phyloP scores from a whole-genome alignment of 352 stramenopile genomes.

The Thalassiosira gravida region DNA sequence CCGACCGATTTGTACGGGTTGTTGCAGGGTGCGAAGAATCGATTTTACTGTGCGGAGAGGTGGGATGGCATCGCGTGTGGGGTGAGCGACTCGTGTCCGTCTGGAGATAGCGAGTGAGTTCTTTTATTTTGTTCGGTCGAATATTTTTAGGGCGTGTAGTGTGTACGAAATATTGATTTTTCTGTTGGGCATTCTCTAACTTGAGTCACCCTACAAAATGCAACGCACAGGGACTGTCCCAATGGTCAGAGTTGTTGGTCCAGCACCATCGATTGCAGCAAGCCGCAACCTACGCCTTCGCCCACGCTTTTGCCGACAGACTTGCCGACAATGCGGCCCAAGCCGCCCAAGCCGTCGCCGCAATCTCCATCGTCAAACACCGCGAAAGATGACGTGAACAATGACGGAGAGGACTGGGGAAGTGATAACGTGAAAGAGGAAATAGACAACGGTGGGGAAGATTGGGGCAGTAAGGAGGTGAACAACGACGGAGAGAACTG shows the following conservation, averaged over 20 bases:
- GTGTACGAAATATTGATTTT: background rate
- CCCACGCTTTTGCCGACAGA: constrained; percentile 12
- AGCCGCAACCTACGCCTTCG: constrained; percentile 16
- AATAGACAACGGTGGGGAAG: constrained; percentile 38
- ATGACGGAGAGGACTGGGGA: constrained; percentile 35
- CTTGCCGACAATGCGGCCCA: background rate
- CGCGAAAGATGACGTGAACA: constrained; percentile 8
- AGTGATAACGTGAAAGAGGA: background rate
- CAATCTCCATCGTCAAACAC: constrained; percentile 1
- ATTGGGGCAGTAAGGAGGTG: constrained; percentile 20
- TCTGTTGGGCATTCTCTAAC: background rate
- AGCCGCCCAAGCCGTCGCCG: background rate
- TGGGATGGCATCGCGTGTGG: constrained; percentile 54
- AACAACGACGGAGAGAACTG: constrained; percentile 17
- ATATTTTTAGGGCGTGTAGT: background rate
- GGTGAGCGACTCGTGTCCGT: constrained; percentile 38
- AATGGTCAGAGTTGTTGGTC: constrained; percentile 41
- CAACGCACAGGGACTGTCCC: constrained; percentile 32
- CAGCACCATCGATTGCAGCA: constrained; percentile 37
- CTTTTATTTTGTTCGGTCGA: background rate
- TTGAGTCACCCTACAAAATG: background rate
- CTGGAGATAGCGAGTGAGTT: constrained; percentile 36
- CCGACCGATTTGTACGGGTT: constrained; percentile 61
- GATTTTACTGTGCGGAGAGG: constrained; percentile 41
- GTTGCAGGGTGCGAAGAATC: constrained; percentile 34